These are phyloP conservation scores for Pelargonium cotyledonis DNA, from an alignment of 441 rosid species.

Conservation along the genomic window DNA sequence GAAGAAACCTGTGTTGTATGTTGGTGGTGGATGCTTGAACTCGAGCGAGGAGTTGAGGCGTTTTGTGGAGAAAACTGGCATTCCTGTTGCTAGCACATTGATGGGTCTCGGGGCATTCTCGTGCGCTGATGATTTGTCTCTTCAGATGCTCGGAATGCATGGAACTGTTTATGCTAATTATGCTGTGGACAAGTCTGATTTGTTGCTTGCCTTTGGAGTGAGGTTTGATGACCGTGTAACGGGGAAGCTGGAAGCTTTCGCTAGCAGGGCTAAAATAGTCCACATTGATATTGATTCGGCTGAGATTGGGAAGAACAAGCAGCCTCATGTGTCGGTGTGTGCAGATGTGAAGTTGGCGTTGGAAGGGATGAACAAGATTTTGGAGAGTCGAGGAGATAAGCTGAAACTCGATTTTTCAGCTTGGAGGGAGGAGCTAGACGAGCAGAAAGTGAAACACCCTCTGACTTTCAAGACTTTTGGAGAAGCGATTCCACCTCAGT, in stretches of 20 bases:
- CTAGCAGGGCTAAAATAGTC: constrained; percentile 86
- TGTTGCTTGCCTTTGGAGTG: constrained; percentile 86
- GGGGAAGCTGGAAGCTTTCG: constrained; percentile 88
- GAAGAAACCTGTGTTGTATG: constrained; percentile 82
- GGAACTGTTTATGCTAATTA: constrained; percentile 94
- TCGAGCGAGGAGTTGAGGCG: constrained; percentile 67
- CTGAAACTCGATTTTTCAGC: constrained; percentile 47
- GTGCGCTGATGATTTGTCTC: constrained; percentile 47
- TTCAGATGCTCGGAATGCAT: constrained; percentile 96
- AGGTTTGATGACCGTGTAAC: constrained; percentile 95
- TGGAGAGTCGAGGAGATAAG: constrained; percentile 41
- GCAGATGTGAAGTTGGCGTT: constrained; percentile 75
- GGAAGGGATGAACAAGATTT: constrained; percentile 55
- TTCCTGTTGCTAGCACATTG: constrained; percentile 92
- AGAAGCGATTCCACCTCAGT: constrained; percentile 86
- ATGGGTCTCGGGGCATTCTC: constrained; percentile 91
- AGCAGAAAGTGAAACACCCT: constrained; percentile 59
- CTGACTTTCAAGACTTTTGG: constrained; percentile 69
- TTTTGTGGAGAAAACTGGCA: constrained; percentile 79
- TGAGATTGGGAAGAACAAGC: constrained; percentile 96
- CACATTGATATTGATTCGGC: constrained; percentile 90
- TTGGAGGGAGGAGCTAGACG: constrained; percentile 70
- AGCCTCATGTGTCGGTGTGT: constrained; percentile 83
- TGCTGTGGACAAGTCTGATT: constrained; percentile 74
- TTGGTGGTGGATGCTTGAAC: constrained; percentile 95